phyloP scores from a whole-genome alignment of 192 early-diverging fungal genomes.

The Mortierella antarctica region DNA sequence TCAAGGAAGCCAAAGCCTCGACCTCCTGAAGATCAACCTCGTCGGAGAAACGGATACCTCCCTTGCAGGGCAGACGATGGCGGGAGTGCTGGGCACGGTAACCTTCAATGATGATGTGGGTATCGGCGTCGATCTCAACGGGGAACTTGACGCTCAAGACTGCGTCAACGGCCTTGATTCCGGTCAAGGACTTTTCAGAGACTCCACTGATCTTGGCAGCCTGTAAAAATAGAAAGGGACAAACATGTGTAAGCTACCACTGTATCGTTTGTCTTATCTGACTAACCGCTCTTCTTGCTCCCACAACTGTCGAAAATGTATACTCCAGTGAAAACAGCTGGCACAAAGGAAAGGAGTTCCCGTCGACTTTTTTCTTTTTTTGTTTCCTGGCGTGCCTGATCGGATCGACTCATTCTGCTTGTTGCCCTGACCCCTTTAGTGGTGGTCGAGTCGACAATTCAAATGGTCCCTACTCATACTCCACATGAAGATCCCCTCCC shows the following conservation, averaged over 20 bases:
- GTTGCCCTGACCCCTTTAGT: no score
- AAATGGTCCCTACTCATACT: no score
- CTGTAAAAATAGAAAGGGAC: constrained; percentile 4
- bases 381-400: no score
- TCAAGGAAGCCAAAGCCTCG: constrained; percentile 84
- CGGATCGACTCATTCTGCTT: no score
- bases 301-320: no score
- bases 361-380: background rate
- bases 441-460: no score
- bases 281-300: no score
- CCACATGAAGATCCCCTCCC: no score
- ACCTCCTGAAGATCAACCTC: constrained; percentile 87
- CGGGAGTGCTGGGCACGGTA: constrained; percentile 89
- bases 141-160: constrained; percentile 82
- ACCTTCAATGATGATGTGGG: constrained; percentile 77
- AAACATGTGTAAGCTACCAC: background rate
- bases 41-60: constrained; percentile 83
- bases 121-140: constrained; percentile 73
- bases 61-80: constrained; percentile 83
- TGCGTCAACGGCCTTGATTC: constrained; percentile 78
- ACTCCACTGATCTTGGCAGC: constrained; percentile 76
- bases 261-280: no score
- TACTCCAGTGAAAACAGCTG: background rate
- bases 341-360: background rate
- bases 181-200: constrained; percentile 65